These are phyloP conservation scores for Calvatia gigantea DNA, from an alignment of 768 basidiomycete species.

Conservation along the genomic window DNA sequence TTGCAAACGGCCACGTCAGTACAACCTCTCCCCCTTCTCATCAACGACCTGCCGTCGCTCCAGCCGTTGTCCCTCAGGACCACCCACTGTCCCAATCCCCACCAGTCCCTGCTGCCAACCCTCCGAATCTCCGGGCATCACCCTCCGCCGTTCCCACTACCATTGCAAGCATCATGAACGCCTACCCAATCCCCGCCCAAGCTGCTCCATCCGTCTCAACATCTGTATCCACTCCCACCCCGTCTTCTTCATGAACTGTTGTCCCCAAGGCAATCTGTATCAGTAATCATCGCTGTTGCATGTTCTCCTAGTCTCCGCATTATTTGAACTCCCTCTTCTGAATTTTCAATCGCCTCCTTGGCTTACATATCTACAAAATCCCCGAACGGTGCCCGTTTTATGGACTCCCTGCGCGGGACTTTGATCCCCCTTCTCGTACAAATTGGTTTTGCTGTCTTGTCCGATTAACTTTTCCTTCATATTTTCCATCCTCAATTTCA, in stretches of 20 bases:
- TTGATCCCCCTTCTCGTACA: not conserved
- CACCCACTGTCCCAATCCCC: not conserved
- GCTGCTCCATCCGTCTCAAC: constrained; percentile 11
- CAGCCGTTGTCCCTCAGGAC: not conserved
- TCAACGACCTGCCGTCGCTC: not conserved
- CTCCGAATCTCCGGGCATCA: not conserved
- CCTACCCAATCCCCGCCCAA: constrained; percentile 42
- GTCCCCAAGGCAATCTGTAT: constrained; percentile 6
- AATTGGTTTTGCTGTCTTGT: no score
- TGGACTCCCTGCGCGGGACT: no score
- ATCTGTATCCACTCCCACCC: not conserved
- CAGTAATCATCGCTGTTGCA: constrained; percentile 11
- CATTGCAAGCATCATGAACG: constrained; percentile 63
- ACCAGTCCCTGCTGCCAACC: not conserved
- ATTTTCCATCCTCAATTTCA: not conserved
- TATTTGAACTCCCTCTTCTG: not conserved
- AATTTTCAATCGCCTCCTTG: not conserved
- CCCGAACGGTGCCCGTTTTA: not conserved
- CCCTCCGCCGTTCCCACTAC: constrained; percentile 9
- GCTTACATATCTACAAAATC: not conserved
- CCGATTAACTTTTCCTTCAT: no score
- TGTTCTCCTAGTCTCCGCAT: constrained; percentile 1
- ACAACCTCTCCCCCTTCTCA: not conserved
- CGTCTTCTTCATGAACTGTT: constrained; percentile 6
- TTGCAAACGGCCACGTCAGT: not conserved